A percentile compares a stretch with the other conserved stretches of the same genome.
Evolutionary conservation across 371 early-diverging fungal species (phyloP).

Genomic region (Chytridiales sp.): DNA sequence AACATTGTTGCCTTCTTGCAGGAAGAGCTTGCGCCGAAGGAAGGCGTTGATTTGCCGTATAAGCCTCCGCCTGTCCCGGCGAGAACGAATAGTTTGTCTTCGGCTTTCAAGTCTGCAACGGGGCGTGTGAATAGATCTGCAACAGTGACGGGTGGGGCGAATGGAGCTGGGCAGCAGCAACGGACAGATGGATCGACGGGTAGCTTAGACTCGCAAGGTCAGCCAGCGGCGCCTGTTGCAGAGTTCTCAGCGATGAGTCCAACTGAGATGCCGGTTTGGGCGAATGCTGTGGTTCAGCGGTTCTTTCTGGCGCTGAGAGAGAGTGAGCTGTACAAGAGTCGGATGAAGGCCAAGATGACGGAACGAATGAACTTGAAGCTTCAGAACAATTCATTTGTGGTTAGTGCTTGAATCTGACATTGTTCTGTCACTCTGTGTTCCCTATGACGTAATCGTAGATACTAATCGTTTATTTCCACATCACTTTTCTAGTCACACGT

Average conservation of each 20-base stretch:
- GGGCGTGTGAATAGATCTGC: neutral
- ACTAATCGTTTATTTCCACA: slow-evolving; percentile 1
- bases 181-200: too few species aligned
- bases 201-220: too few species aligned
- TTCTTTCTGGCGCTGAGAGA: slow-evolving; percentile 48
- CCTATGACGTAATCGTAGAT: neutral
- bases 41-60: neutral
- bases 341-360: slow-evolving; percentile 36
- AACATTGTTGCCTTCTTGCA: slow-evolving; percentile 35
- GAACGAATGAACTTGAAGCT: slow-evolving; percentile 47
- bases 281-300: slow-evolving; percentile 42
- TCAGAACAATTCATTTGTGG: slow-evolving; percentile 44
- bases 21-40: slow-evolving; percentile 23
- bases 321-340: slow-evolving; percentile 39
- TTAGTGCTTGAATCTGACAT: slow-evolving; percentile 5
- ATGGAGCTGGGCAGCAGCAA: slow-evolving; percentile 3
- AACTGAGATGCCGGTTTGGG: slow-evolving; percentile 40
- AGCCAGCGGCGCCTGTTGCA: slow-evolving; percentile 2
- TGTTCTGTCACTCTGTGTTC: neutral
- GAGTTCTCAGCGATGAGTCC: slow-evolving; percentile 26
- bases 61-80: neutral
- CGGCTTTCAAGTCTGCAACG: too few species aligned
- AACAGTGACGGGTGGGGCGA: slow-evolving; percentile 5
- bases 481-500: slow-evolving; percentile 38
- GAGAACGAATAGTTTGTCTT: too few species aligned